phyloP scores from a whole-genome alignment of 768 basidiomycete species.

The Mycena latifolia region DNA sequence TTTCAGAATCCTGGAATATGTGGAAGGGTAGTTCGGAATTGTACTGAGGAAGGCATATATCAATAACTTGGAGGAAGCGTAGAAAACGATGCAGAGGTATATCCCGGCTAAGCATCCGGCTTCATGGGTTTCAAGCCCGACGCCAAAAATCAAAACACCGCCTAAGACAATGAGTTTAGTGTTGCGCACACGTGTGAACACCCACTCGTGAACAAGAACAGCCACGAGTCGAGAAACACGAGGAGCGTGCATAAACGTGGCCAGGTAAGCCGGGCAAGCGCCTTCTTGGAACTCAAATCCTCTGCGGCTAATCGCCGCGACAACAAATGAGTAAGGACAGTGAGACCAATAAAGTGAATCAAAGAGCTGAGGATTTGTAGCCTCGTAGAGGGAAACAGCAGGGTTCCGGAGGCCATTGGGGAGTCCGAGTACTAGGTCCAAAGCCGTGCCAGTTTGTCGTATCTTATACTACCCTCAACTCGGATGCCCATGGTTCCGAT shows the following conservation, averaged over 20 bases:
- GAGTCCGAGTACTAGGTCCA: too few species aligned
- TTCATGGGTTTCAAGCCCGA: constrained; percentile 21
- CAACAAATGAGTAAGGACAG: constrained; percentile 21
- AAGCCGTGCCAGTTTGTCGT: too few species aligned
- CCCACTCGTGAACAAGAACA: constrained; percentile 17
- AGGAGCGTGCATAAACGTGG: constrained; percentile 20
- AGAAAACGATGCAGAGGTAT: constrained; percentile 26
- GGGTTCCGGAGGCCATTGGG: too few species aligned
- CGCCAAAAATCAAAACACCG: constrained; percentile 15
- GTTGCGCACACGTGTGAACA: background rate
- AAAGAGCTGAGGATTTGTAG: constrained; percentile 43
- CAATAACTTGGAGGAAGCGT: constrained; percentile 16
- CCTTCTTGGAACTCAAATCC: constrained; percentile 14
- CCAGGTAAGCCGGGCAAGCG: constrained; percentile 8
- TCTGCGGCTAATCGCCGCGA: constrained; percentile 11
- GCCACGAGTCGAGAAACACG: constrained; percentile 18
- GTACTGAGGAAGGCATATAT: constrained; percentile 23
- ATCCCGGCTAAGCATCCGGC: constrained; percentile 20
- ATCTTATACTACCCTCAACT: constrained; percentile 6
- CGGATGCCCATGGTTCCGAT: background rate
- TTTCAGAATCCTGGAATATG: too few species aligned
- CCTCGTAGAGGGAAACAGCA: constrained; percentile 44
- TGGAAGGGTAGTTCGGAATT: background rate
- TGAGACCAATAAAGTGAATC: constrained; percentile 45
- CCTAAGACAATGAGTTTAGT: background rate